phyloP scores from a whole-genome alignment of 345 rosid species.

The Cardamine occulta region DNA sequence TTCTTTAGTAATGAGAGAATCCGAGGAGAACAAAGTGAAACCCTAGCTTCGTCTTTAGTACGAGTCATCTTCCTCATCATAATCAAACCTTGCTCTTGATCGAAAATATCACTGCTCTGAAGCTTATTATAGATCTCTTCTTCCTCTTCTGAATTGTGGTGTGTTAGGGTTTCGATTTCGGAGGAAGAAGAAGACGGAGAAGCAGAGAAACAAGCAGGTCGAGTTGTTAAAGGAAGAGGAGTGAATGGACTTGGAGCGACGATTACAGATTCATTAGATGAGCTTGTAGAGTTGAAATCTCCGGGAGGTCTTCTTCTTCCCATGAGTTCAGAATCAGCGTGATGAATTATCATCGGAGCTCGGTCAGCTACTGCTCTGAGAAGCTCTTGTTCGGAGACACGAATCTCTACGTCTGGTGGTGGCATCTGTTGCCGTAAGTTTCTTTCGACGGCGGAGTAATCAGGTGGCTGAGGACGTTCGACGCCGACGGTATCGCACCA shows the following conservation, averaged over 20 bases:
- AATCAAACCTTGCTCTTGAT: constrained; percentile 44
- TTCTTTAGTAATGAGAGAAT: constrained; percentile 21
- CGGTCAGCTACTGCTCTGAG: constrained; percentile 60
- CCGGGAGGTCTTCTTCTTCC: constrained; percentile 8
- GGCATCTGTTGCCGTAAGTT: constrained; percentile 51
- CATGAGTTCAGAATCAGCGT: constrained; percentile 64
- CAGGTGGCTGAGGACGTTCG: constrained; percentile 50
- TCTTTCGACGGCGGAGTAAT: constrained; percentile 57
- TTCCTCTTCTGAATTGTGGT: constrained; percentile 36
- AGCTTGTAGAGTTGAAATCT: constrained; percentile 50
- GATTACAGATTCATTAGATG: constrained; percentile 65
- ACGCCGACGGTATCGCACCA: constrained; percentile 61
- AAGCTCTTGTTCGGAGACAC: constrained; percentile 73
- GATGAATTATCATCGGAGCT: constrained; percentile 45
- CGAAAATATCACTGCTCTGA: constrained; percentile 17
- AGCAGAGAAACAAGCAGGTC: constrained; percentile 78
- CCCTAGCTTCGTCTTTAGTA: constrained; percentile 36
- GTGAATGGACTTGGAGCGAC: constrained; percentile 58
- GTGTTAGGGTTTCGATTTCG: constrained; percentile 35
- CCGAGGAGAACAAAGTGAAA: constrained; percentile 31
- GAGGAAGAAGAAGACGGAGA: constrained; percentile 67
- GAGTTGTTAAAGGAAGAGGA: constrained; percentile 72
- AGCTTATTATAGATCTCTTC: constrained; percentile 43
- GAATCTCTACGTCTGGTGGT: constrained; percentile 40
- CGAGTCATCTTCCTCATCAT: constrained; percentile 44